These are phyloP conservation scores for Mimosa bimucronata DNA, from an alignment of 306 rosid genomes.

Conservation along the genomic window DNA sequence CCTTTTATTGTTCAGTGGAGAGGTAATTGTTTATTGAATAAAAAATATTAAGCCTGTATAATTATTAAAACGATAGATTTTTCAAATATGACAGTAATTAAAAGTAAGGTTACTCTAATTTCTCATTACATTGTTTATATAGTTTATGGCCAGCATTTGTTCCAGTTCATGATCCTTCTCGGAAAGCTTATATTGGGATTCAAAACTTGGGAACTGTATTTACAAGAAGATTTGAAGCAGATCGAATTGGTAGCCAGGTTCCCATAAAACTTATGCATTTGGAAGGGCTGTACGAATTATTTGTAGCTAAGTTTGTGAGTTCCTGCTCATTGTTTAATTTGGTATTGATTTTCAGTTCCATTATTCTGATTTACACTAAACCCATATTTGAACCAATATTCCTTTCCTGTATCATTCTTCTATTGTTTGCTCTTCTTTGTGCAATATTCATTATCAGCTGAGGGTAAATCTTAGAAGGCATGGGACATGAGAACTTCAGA, in stretches of 20 bases:
- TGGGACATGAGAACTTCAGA: slow-evolving; percentile 10
- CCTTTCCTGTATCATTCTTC: slow-evolving; percentile 31
- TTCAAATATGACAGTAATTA: slow-evolving; percentile 21
- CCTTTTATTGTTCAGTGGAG: slow-evolving; percentile 14
- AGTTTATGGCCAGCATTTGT: slow-evolving; percentile 99
- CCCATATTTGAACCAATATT: slow-evolving; percentile 30
- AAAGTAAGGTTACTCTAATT: slow-evolving; percentile 31
- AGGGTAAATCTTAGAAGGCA: slow-evolving; percentile 8
- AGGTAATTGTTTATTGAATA: slow-evolving; percentile 12
- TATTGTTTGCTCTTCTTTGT: slow-evolving; percentile 27
- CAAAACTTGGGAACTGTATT: slow-evolving; percentile 98
- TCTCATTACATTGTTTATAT: slow-evolving; percentile 41
- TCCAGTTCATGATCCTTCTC: slow-evolving; percentile 92
- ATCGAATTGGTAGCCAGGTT: slow-evolving; percentile 87
- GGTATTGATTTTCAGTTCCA: slow-evolving; percentile 22
- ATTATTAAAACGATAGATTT: slow-evolving; percentile 4
- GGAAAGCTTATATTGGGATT: slow-evolving; percentile 94
- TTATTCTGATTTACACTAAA: slow-evolving; percentile 29
- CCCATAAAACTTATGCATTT: slow-evolving; percentile 89
- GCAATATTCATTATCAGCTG: slow-evolving; percentile 14
- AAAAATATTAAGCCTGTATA: background rate
- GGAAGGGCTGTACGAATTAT: slow-evolving; percentile 94
- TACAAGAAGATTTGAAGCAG: slow-evolving; percentile 96
- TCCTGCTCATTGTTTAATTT: slow-evolving; percentile 31
- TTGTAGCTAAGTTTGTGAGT: slow-evolving; percentile 94